A percentile compares a stretch with the other conserved stretches of the same genome.
Conservation (phyloP, 2,329 filamentous ascomycete genomes). For the Botryosphaeria agaves region DNA sequence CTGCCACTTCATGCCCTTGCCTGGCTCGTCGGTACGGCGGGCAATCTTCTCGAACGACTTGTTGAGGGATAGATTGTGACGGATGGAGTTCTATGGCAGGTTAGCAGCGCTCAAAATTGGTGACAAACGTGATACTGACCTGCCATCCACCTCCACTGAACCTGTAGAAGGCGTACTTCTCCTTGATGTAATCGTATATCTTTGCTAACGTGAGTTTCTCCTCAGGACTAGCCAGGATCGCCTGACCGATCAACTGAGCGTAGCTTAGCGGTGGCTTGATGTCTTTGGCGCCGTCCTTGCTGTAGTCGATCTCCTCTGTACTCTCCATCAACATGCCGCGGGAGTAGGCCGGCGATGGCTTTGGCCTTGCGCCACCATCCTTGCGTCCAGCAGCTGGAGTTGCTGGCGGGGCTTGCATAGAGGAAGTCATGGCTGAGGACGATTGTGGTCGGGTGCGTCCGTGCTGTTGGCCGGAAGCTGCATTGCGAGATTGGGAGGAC, state of each 20-base stretch:
- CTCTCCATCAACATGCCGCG: conserved; percentile 34
- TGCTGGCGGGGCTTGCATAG: neutral
- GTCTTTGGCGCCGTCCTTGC: conserved; percentile 68
- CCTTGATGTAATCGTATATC: conserved; percentile 88
- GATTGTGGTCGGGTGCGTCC: neutral
- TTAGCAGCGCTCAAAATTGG: conserved; percentile 2
- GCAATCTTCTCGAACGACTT: conserved; percentile 91
- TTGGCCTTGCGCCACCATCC: neutral
- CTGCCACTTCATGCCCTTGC: conserved; percentile 99
- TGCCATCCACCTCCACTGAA: conserved; percentile 82
- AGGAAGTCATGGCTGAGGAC: neutral
- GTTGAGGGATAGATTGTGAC: conserved; percentile 89
- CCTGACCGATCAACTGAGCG: conserved; percentile 90
- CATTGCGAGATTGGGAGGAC: neutral
- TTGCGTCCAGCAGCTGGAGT: neutral
- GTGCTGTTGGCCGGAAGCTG: neutral
- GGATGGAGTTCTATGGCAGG: conserved; percentile 62
- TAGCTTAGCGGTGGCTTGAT: conserved; percentile 95
- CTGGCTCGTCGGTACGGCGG: conserved; percentile 81
- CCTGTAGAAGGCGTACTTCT: conserved; percentile 84
- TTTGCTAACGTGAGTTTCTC: conserved; percentile 81
- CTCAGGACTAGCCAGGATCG: conserved; percentile 72
- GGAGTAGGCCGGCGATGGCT: conserved; percentile 16
- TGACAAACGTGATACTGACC: conserved; percentile 31
- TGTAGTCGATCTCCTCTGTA: conserved; percentile 51